Evolutionary conservation across 2,329 filamentous ascomycete genomes (phyloP), one percentile per base, ranked within the genome.

Genomic region (Reticulascus tulasneorum): DNA sequence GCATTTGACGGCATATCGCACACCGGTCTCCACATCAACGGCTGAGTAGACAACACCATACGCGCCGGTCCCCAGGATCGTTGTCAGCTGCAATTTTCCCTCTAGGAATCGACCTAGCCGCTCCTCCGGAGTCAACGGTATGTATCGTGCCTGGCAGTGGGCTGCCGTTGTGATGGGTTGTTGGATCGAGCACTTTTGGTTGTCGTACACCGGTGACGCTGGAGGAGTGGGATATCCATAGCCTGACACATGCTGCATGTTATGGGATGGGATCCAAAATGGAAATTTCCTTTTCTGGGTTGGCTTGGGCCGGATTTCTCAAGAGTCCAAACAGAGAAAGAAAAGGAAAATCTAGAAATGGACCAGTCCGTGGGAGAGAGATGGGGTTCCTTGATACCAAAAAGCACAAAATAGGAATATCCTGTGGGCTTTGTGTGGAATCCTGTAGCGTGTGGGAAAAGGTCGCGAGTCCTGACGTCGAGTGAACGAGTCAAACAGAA

Each of bases 31-130:
- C 58, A 91, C 78, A 66, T 93, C 90, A 64, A 86, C 72, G 54
- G 90, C 90, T 47, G 82, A 80, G 69, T 97, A 97, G 18, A 98
- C 93, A 26, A 96, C 90, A 47, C 93, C 93, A 64, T 98, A 98
- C 39, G 93, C 93, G 51, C 93, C 93, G 33, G 91, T 86, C 47
- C 93, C 93, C 45, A 97, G 76, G 51, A 97, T 86, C 45, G 81
- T 78, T 46, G 82, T 87, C 54, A 97, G 71, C 67, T 91, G 83
- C 50, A 96, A 75, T 58, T 86, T 82, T 58, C 84, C 84, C 51
- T 86, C 86, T 48, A 97, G 76, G 50, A 91, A 73, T 50, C 82
- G 79, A 62, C 91, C 90, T 71, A 97, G 66, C 56, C 89, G 82
- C 58, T 90, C 86, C 74, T 95, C 86, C 26, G 90, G 88, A 37